phyloP scores from a whole-genome alignment of 2,329 filamentous ascomycete species.

The Meredithiella fracta region DNA sequence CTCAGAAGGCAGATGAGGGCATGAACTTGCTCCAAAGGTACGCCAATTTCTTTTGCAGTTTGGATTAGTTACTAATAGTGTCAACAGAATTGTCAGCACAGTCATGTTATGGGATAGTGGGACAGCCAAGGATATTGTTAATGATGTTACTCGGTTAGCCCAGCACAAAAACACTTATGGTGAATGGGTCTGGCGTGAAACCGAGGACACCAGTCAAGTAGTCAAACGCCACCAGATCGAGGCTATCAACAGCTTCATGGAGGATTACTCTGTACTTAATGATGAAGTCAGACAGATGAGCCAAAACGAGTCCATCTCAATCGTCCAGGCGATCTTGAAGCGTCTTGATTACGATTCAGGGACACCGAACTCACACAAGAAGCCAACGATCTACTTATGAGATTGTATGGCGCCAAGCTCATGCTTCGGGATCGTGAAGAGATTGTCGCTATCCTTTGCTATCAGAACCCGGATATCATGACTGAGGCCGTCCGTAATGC shows the following conservation, averaged over 20 bases:
- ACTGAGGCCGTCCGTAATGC: slow-evolving; percentile 49
- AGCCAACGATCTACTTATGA: slow-evolving; percentile 10
- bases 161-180: slow-evolving; percentile 1
- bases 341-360: slow-evolving; percentile 28
- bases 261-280: slow-evolving; percentile 37
- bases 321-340: slow-evolving; percentile 49
- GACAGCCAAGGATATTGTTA: slow-evolving; percentile 36
- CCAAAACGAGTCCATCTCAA: slow-evolving; percentile 34
- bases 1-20: slow-evolving; percentile 53
- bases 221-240: slow-evolving; percentile 39
- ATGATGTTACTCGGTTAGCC: slow-evolving; percentile 1
- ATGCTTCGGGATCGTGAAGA: slow-evolving; percentile 58
- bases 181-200: slow-evolving; percentile 2
- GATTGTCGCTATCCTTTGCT: slow-evolving; percentile 50
- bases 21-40: slow-evolving; percentile 60
- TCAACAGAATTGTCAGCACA: slow-evolving; percentile 49
- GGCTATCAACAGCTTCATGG: slow-evolving; percentile 42
- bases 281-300: slow-evolving; percentile 43
- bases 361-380: slow-evolving; percentile 9
- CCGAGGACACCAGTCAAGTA: background rate
- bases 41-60: background rate
- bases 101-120: slow-evolving; percentile 56
- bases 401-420: slow-evolving; percentile 48
- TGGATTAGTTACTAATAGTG: slow-evolving; percentile 10
- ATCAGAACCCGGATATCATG: slow-evolving; percentile 53